Base-by-base conservation (phyloP, 2,329 filamentous ascomycete species). In the Diaporthe helianthi region DNA sequence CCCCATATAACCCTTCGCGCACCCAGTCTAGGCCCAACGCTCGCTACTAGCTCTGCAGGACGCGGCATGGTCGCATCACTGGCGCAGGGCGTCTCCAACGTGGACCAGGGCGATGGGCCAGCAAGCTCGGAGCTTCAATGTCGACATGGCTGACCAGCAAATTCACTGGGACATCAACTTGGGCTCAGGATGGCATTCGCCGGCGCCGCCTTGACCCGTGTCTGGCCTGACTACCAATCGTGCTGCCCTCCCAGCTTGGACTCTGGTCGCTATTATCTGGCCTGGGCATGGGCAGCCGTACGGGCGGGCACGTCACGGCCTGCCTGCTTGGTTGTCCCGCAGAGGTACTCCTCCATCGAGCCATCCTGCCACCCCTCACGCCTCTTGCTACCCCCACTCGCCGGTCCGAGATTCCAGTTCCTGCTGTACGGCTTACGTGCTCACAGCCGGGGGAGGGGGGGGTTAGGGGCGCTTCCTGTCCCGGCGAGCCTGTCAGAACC, bases 71-170 rank as follows among this genome's bases (percentile, higher is more conserved):
- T 26, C 68, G 38, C 54, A 63, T 63, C 47, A 51, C 29, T 26
- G 46, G 64, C 38, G 15, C 55, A n/a, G 54, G 33, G 31, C 61
- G 12, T 46, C 29, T 19, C 22, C 47, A 41, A 60, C 58, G 65
- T 70, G 69, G 69, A 70, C 65, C 69, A 53, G 58, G 38, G 55
- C 69, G 38, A 65, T 64, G 65, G 69, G 58, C 36, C 65, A 68
- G 65, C 58, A 53, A 49, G 55, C 44, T 29, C 58, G 24, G 46
- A 44, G 54, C 24, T 58, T 49, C 19, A 46, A 52, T 58, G 55
- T 46, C 51, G 51, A 33, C 64, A 47, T 26, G 22, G 8, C n/a
- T 29, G 24, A 46, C 38, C 52, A 38, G 36, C 15, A 38, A 19
- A 47, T 58, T 17, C 13, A 13, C 31, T 33, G 29, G 49, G 52